phyloP scores from a whole-genome alignment of 2,329 filamentous ascomycete species.

The Monilinia fructigena region DNA sequence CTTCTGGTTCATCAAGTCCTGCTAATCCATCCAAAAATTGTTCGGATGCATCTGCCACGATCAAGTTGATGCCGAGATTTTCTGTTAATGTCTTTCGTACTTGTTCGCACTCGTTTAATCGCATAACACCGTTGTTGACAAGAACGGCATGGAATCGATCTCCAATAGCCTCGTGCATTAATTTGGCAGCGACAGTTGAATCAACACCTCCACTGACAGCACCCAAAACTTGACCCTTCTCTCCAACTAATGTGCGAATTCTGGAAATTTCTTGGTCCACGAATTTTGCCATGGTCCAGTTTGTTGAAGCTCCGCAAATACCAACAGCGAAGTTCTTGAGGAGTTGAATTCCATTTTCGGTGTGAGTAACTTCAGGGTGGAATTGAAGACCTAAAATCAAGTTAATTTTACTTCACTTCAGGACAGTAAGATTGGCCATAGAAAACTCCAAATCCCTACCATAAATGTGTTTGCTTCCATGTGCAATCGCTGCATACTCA shows the following conservation, averaged over 20 bases:
- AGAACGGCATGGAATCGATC: slow-evolving; percentile 78
- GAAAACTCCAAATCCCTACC: slow-evolving; percentile 43
- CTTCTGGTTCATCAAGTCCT: slow-evolving; percentile 77
- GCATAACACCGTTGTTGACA: slow-evolving; percentile 82
- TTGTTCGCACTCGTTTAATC: slow-evolving; percentile 77
- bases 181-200: slow-evolving; percentile 45
- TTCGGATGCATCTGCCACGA: slow-evolving; percentile 76
- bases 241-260: slow-evolving; percentile 79
- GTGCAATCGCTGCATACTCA: slow-evolving; percentile 76
- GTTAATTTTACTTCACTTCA: neutral
- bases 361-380: slow-evolving; percentile 63
- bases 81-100: slow-evolving; percentile 77
- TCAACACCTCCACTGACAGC: slow-evolving; percentile 54
- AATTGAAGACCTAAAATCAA: slow-evolving; percentile 24
- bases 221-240: slow-evolving; percentile 75
- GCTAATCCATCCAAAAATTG: slow-evolving; percentile 74
- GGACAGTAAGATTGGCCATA: neutral
- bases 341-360: slow-evolving; percentile 65
- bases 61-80: slow-evolving; percentile 86
- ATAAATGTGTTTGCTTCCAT: slow-evolving; percentile 67
- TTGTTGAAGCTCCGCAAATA: slow-evolving; percentile 73
- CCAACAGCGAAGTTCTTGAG: slow-evolving; percentile 80
- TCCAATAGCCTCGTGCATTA: slow-evolving; percentile 85
- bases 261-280: slow-evolving; percentile 74
- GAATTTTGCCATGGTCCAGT: slow-evolving; percentile 88